Base-by-base conservation (phyloP, 148 eudicot species). In the Agrostemma githago region DNA sequence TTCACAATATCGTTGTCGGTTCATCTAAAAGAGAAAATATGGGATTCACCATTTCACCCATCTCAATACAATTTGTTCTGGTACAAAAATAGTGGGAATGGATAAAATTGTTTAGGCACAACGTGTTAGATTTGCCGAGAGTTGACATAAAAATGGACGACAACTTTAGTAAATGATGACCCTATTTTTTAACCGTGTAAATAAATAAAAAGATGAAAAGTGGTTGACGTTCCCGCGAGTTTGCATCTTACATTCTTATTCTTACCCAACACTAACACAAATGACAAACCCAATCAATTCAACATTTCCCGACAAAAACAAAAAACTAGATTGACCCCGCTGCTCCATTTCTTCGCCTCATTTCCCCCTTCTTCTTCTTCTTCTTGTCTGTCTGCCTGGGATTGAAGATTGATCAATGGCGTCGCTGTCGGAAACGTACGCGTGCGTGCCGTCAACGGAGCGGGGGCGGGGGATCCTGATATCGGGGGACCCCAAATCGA, bases 401-500 rank as follows among this genome's bases (percentile, higher is more conserved):
- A 26, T 26, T 26, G 34, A 26, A 26, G 34, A 26, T 26, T 26
- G 34, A 86, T 82, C 85, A 85, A 91, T 41, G 42, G 68, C 37
- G 9, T 39, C 19, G 26, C 81, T 95, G 0, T 56, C 80, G 2
- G 98, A 95, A 73, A 88, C 97, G 5, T 95, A 90, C 82, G 96
- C 97, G 4, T 92, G 97, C 86, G 89, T 85, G 5, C 98, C 98
- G 1, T 90, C 93, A 2, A 90, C 98, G 4, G 97, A 95, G 68
- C 93, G 98, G 0, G 98, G 98, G 26, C 84, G 97, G 0, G 98
- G 98, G 1, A 95, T 95, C 61, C 84, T 95, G 1, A 86, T 95
- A 74, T 88, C 98, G 72, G 98, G 97, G 71, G 89, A 95, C 79
- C 80, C 93, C 0, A 92, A 90, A 85, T 71, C 90, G 5, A 88